phyloP scores from a whole-genome alignment of 495 filamentous ascomycete species.

The Haplographium delicatum region DNA sequence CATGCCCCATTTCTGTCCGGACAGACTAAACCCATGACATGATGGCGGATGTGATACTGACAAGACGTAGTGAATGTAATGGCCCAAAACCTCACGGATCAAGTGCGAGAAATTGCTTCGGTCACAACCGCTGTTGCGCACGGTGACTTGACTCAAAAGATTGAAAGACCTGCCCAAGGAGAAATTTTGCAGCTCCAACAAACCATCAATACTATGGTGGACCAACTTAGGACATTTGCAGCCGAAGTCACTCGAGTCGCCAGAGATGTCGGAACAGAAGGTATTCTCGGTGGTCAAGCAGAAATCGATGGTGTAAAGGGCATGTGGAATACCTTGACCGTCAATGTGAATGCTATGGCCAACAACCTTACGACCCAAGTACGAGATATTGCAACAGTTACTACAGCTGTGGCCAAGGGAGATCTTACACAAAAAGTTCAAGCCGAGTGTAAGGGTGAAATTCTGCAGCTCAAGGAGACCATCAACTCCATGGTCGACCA shows the following conservation, averaged over 20 bases:
- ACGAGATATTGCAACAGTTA: constrained; percentile 95
- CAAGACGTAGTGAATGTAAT: constrained; percentile 79
- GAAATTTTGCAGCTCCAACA: constrained; percentile 96
- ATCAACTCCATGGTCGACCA: constrained; percentile 99
- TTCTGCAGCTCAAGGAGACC: constrained; percentile 89
- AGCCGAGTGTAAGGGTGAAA: constrained; percentile 95
- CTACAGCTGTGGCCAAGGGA: constrained; percentile 94
- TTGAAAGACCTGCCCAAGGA: constrained; percentile 86
- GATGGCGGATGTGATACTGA: constrained; percentile 22
- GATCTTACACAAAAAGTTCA: constrained; percentile 96
- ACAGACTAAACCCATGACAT: not conserved
- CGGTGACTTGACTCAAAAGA: constrained; percentile 94
- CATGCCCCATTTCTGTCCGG: not conserved
- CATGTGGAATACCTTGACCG: constrained; percentile 94
- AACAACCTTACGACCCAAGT: constrained; percentile 97
- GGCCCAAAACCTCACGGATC: constrained; percentile 68
- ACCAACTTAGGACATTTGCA: constrained; percentile 93
- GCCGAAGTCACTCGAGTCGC: constrained; percentile 96
- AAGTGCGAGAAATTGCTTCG: constrained; percentile 93
- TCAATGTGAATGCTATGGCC: constrained; percentile 98
- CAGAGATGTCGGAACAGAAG: constrained; percentile 94
- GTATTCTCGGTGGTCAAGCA: constrained; percentile 93
- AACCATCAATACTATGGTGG: constrained; percentile 99
- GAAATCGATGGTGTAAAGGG: constrained; percentile 81
- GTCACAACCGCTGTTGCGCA: constrained; percentile 96